phyloP scores from a whole-genome alignment of 331 rosid genomes.

The Malus hybrid region DNA sequence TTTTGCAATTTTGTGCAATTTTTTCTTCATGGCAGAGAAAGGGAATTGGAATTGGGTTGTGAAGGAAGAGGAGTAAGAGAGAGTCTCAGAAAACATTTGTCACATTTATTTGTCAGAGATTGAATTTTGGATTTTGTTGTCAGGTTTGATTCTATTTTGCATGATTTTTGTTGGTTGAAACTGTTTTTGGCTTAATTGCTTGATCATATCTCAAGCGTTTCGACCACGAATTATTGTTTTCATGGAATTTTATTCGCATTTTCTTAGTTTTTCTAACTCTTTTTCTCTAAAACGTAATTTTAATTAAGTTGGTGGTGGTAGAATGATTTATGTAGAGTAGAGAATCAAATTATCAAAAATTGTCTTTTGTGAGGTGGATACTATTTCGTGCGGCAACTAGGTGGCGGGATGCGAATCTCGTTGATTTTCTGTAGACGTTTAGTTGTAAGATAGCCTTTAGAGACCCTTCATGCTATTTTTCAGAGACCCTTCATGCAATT shows the following conservation, averaged over 20 bases:
- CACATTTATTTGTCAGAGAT: neutral
- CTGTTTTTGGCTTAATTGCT: neutral
- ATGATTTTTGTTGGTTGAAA: neutral
- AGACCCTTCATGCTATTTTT: neutral
- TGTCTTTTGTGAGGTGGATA: too few species aligned
- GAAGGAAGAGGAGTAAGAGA: too few species aligned
- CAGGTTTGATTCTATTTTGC: neutral
- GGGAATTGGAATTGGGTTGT: too few species aligned
- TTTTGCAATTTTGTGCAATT: too few species aligned
- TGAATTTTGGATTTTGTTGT: neutral
- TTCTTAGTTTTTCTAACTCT: neutral
- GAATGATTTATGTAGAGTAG: neutral
- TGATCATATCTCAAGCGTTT: neutral
- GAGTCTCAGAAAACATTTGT: too few species aligned
- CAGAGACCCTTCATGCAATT: too few species aligned
- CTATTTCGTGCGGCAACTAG: too few species aligned
- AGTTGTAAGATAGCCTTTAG: neutral
- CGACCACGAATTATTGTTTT: neutral
- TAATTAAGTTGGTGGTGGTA: neutral
- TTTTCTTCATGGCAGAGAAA: too few species aligned
- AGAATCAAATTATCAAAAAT: neutral
- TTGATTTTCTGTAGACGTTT: neutral
- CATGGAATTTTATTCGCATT: neutral
- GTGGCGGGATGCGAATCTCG: too few species aligned
- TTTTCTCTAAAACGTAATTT: neutral